A percentile compares a stretch with the other conserved stretches of the same genome.
Conservation (phyloP, 2,329 filamentous ascomycete species). For the Venturia effusa region DNA sequence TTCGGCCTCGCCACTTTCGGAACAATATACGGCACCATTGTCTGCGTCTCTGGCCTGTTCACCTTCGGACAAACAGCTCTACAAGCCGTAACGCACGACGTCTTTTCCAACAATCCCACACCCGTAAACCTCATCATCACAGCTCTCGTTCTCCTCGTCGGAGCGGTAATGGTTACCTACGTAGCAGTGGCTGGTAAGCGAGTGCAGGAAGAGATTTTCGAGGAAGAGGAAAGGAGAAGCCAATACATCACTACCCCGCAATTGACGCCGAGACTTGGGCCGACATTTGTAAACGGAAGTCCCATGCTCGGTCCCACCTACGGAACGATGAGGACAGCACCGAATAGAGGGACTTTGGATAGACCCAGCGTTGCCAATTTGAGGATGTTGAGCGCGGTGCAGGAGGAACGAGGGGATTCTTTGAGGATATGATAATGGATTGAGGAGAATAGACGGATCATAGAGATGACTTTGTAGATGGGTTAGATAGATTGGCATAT, state of each 20-base stretch:
- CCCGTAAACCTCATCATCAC: constrained; percentile 65
- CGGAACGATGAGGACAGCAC: neutral
- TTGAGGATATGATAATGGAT: neutral
- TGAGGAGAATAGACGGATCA: neutral
- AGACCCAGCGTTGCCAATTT: constrained; percentile 7
- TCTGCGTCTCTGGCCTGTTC: constrained; percentile 69
- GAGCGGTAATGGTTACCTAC: constrained; percentile 46
- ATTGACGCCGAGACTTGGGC: constrained; percentile 3
- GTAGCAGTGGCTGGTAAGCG: constrained; percentile 19
- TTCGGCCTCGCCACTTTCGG: constrained; percentile 86
- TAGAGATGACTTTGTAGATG: too few relatives aligned
- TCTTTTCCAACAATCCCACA: constrained; percentile 59
- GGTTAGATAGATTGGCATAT: neutral
- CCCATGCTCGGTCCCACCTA: constrained; percentile 8
- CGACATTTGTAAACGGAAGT: neutral
- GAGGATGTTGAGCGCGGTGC: constrained; percentile 4
- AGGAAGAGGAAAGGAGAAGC: constrained; percentile 20
- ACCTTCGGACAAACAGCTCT: constrained; percentile 74
- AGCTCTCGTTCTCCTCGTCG: constrained; percentile 49
- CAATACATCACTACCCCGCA: neutral
- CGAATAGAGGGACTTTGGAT: neutral
- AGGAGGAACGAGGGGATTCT: constrained; percentile 1
- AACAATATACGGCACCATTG: constrained; percentile 79
- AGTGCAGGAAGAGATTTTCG: constrained; percentile 21
- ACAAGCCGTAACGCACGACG: constrained; percentile 63